Base-by-base conservation (phyloP, 2,329 filamentous ascomycete species). In the Fusarium marasasianum region DNA sequence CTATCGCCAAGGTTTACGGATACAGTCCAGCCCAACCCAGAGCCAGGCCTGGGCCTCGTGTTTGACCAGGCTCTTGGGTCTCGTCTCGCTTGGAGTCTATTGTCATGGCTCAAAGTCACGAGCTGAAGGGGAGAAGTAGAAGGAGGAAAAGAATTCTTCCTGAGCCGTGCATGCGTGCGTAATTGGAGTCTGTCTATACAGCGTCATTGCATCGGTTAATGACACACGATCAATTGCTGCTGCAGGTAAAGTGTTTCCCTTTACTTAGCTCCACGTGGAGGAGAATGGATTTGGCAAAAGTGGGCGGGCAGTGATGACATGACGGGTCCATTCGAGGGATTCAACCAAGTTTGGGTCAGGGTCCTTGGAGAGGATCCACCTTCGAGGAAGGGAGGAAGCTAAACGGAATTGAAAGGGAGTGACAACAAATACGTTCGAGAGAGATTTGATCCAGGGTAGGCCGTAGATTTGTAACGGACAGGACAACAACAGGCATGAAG, bases 181-280 rank as follows among this genome's bases (percentile, higher is more conserved):
- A 29, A 68, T 60, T 50, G 56, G 41, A 60, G 26, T 48, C 45
- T 33, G 47, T 13, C n/a, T 2, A 11, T 22, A 35, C 13, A 47
- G 47, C 31, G 55, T 53, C 50, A 68, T 69, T 37, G 14, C 6
- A 57, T 57, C 10, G 18, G 12, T 35, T 57, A n/a, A 55, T 51
- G 50, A 43, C 33, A 47, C 58, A 71, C 45, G 20, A 31, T 40
- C 63, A 65, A 35, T 40, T 69, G 56, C 63, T 72, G 47, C 58
- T 74, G 72, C 72, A 69, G 59, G 72, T 74, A 74, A 69, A 74
- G 72, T 75, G 63, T 45, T 72, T 71, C 63, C 57, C 66, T 63
- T 63, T 41, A 55, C 54, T 53, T 58, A 58, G 55, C 24, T 50
- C 47, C 66, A 43, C 60, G 68, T 74, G 57, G 71, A 66, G 66